Base-by-base conservation (phyloP, 352 stramenopile genomes). In the Blastocystis sp. region DNA sequence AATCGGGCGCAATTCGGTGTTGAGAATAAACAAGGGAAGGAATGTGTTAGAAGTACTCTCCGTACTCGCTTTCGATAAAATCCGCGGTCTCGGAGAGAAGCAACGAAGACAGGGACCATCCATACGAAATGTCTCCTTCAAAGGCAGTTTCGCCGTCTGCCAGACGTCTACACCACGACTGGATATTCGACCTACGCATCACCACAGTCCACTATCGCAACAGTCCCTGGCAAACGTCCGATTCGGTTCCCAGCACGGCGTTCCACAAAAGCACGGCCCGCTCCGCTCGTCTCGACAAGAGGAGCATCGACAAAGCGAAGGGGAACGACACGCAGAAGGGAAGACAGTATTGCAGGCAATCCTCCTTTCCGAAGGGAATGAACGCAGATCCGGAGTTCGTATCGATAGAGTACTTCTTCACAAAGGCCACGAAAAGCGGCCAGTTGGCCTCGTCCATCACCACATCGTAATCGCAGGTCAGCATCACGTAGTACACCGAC, bases 241-340 rank as follows among this genome's bases (percentile, higher is more conserved):
- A 53, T 3, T 81, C 11, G 43, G 48, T 66, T 65, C 71, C 71
- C 17, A 65, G 11, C 28, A 81, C 56, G 7, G 43, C 56, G 11
- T 34, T 62, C 71, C 71, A 81, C 23, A 66, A 2, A 34, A 48
- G 11, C 7, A 81, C 71, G 14, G 71, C 71, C 43, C 66, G 23
- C 38, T 45, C 53, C 17, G 60, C 48, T 1, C n/a, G 23, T 40
- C 43, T 41, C 19, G 43, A 28, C 7, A 45, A 21, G 40, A 81
- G 38, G 3, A 60, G 11, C 48, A 62, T 59, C 2, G 40, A 23
- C 19, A 81, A 23, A 21, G 66, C 43, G 14, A 81, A 81, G 14
- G 43, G 71, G 23, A 67, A 60, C 7, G 71, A 81, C 9, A 81
- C 28, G 23, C 48, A 59, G 45, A 81, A 81, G 19, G 71, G 71